Conservation (phyloP, 1,284 basidiomycete genomes). For the Sporisorium scitamineum region DNA sequence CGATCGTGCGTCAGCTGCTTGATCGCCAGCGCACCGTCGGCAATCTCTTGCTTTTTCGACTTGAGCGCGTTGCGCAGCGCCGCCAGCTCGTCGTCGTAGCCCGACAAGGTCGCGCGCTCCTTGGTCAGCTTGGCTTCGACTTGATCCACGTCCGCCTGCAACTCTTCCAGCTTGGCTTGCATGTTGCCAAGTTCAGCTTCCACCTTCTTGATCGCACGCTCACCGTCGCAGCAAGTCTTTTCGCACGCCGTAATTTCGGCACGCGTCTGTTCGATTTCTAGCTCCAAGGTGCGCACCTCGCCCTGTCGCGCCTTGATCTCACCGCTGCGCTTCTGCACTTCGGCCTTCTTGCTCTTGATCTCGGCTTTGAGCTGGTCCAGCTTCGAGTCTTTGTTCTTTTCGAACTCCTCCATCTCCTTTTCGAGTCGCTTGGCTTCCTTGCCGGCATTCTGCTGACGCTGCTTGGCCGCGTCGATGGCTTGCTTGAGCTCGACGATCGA, state of each 20-base stretch:
- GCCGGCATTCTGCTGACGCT: slow-evolving; percentile 81
- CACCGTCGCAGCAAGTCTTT: slow-evolving; percentile 76
- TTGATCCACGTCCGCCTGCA: slow-evolving; percentile 76
- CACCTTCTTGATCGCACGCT: slow-evolving; percentile 75
- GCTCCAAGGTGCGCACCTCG: slow-evolving; percentile 84
- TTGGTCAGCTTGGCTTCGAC: slow-evolving; percentile 81
- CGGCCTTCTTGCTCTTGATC: slow-evolving; percentile 83
- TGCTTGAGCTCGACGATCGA: slow-evolving; percentile 78
- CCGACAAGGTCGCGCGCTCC: slow-evolving; percentile 85
- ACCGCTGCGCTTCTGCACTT: slow-evolving; percentile 82
- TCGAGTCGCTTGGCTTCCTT: slow-evolving; percentile 87
- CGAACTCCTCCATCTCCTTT: slow-evolving; percentile 97
- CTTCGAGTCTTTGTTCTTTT: slow-evolving; percentile 97
- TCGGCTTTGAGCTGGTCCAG: slow-evolving; percentile 87
- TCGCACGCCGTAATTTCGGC: slow-evolving; percentile 79
- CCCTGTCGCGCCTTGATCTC: slow-evolving; percentile 87
- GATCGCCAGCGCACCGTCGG: slow-evolving; percentile 79
- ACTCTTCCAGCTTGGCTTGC: slow-evolving; percentile 73
- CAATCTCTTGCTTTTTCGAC: slow-evolving; percentile 81
- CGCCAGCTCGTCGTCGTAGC: slow-evolving; percentile 88
- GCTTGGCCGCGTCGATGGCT: slow-evolving; percentile 77
- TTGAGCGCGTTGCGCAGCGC: slow-evolving; percentile 84
- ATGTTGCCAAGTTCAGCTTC: slow-evolving; percentile 78
- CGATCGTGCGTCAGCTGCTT: slow-evolving; percentile 75
- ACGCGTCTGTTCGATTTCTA: slow-evolving; percentile 90